phyloP scores from a whole-genome alignment of 1,284 basidiomycete species.

The Sphagnurus paluster region DNA sequence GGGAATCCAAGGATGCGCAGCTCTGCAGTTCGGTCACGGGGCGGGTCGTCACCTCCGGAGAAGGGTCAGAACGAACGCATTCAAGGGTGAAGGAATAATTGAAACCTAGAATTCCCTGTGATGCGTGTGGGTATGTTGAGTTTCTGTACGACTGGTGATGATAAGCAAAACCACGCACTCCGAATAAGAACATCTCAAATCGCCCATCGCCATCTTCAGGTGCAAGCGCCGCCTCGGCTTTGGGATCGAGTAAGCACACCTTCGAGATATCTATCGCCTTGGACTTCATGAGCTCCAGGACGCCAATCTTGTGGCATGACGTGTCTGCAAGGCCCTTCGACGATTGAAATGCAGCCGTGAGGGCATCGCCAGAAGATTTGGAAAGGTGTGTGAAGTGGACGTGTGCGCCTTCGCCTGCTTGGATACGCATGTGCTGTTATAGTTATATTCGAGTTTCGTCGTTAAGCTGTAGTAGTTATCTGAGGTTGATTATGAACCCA shows the following conservation, averaged over 20 bases:
- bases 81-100: neutral
- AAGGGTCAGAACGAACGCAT: slow-evolving; percentile 16
- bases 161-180: slow-evolving; percentile 44
- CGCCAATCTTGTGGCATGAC: slow-evolving; percentile 58
- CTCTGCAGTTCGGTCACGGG: slow-evolving; percentile 85
- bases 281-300: slow-evolving; percentile 65
- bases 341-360: slow-evolving; percentile 45
- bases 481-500: slow-evolving; percentile 26
- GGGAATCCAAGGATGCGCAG: slow-evolving; percentile 88
- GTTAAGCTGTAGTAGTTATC: neutral
- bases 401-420: slow-evolving; percentile 65
- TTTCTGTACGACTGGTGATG: too few species aligned
- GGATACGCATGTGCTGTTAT: slow-evolving; percentile 77
- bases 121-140: too few species aligned
- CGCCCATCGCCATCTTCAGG: slow-evolving; percentile 73
- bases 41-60: slow-evolving; percentile 85
- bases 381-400: slow-evolving; percentile 89
- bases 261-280: slow-evolving; percentile 51
- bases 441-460: slow-evolving; percentile 2
- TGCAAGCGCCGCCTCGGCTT: slow-evolving; percentile 65
- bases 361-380: slow-evolving; percentile 58
- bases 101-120: slow-evolving; percentile 62
- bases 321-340: slow-evolving; percentile 43
- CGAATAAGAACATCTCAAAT: slow-evolving; percentile 88
- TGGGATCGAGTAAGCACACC: slow-evolving; percentile 90